phyloP scores from a whole-genome alignment of 1,284 basidiomycete genomes.

The Leccinum pachyderme region DNA sequence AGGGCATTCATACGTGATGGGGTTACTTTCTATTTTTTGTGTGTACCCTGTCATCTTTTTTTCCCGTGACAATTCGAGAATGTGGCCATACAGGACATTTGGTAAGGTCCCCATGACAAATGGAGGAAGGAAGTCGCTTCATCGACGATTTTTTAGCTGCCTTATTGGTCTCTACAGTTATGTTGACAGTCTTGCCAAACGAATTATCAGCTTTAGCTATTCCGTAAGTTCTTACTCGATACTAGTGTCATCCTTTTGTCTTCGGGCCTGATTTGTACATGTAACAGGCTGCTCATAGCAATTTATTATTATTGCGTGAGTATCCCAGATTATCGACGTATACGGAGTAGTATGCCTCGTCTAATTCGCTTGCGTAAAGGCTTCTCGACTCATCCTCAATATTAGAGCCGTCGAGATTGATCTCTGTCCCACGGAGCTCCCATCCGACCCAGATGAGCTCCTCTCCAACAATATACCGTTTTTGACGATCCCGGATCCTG shows the following conservation, averaged over 20 bases:
- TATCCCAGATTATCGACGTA: neutral
- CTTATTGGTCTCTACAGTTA: conserved; percentile 18
- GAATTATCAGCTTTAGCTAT: conserved; percentile 12
- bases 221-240: conserved; percentile 10
- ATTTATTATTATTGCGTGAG: conserved; percentile 24
- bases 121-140: neutral
- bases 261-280: conserved; percentile 7
- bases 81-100: conserved; percentile 13
- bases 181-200: conserved; percentile 16
- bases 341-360: neutral
- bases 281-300: conserved; percentile 13
- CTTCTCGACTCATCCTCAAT: conserved; percentile 25
- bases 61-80: neutral
- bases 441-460: conserved; percentile 9
- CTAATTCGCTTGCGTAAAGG: conserved; percentile 12
- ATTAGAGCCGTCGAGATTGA: conserved; percentile 12
- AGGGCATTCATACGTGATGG: conserved; percentile 14
- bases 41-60: neutral
- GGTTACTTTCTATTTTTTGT: conserved; percentile 23
- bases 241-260: neutral
- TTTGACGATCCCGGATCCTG: neutral
- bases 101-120: conserved; percentile 3
- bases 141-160: conserved; percentile 3
- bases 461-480: neutral
- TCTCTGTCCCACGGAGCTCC: conserved; percentile 1